Base-by-base conservation (phyloP, 148 eudicot species). In the Euryodendron excelsum region DNA sequence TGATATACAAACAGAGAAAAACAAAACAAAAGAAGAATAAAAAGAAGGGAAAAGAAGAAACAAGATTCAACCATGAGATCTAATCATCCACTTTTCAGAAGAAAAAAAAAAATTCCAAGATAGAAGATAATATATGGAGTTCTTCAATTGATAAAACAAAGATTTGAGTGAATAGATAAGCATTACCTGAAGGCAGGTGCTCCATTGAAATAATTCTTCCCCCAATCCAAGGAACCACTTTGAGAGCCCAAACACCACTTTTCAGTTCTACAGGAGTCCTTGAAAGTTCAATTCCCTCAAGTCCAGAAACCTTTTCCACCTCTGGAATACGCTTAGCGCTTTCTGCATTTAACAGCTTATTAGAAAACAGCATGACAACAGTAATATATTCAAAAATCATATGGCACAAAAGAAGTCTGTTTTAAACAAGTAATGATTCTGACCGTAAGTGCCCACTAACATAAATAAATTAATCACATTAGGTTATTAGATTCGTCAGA, bases 211-310 rank as follows among this genome's bases (percentile, higher is more conserved):
- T 88, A 36, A 96, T 91, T 84, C 99, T 89, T 79, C 99, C 98
- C 59, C 99, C 99, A 78, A 96, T 89, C 99, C 99, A 96, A 71
- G 98, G 99, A 65, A 96, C 95, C 65, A 96, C 93, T 84, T 92
- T 96, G 70, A 96, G 93, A 78, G 60, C 82, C 99, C 99, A 96
- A 68, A 90, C 97, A 73, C 94, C 93, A 83, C 87, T 82, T 86
- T 89, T 87, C 61, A 96, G 80, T 80, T 89, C 95, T 77, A 96
- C 80, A 37, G 99, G 98, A 72, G 90, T 85, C 74, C 69, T 79
- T 50, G 99, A 91, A 72, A 91, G 93, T 85, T 96, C 99, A 67
- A 84, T 64, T 71, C 98, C 99, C 74, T 89, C 89, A 76, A 83
- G 91, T 76, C 90, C 93, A 48, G 87, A 73, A 61, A 77, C 80